Evolutionary conservation across 192 early-diverging fungal genomes (phyloP).

Genomic region (Haplosporangium gracile): DNA sequence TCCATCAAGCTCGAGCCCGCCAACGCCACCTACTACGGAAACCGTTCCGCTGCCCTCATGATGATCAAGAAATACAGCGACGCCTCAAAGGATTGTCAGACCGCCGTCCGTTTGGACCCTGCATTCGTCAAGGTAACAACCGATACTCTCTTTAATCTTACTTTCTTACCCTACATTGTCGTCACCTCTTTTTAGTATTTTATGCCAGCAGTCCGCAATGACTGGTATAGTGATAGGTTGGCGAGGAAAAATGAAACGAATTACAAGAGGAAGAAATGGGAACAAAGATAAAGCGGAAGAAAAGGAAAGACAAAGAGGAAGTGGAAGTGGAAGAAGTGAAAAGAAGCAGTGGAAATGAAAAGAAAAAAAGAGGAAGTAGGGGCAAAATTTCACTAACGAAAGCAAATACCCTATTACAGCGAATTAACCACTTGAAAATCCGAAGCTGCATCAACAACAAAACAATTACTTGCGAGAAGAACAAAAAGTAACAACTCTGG

Average conservation of each 20-base stretch:
- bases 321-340: not conserved
- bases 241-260: too few species aligned
- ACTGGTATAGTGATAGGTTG: too few species aligned
- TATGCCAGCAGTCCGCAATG: not conserved
- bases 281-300: too few species aligned
- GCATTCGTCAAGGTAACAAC: constrained; percentile 68
- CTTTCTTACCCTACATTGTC: too few species aligned
- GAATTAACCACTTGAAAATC: too few species aligned
- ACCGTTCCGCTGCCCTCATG: constrained; percentile 84
- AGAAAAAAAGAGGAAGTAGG: not conserved
- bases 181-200: not conserved
- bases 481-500: too few species aligned
- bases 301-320: too few species aligned
- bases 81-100: constrained; percentile 74
- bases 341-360: not conserved
- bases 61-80: constrained; percentile 74
- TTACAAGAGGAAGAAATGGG: too few species aligned
- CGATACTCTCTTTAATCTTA: not conserved
- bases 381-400: too few species aligned
- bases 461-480: too few species aligned
- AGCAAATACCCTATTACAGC: too few species aligned
- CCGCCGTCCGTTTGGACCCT: constrained; percentile 70
- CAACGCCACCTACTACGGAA: constrained; percentile 77
- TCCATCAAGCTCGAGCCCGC: constrained; percentile 76
- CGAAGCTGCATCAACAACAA: too few species aligned